Conservation (phyloP, 805 yeast species). For the Candida namnaoensis region DNA sequence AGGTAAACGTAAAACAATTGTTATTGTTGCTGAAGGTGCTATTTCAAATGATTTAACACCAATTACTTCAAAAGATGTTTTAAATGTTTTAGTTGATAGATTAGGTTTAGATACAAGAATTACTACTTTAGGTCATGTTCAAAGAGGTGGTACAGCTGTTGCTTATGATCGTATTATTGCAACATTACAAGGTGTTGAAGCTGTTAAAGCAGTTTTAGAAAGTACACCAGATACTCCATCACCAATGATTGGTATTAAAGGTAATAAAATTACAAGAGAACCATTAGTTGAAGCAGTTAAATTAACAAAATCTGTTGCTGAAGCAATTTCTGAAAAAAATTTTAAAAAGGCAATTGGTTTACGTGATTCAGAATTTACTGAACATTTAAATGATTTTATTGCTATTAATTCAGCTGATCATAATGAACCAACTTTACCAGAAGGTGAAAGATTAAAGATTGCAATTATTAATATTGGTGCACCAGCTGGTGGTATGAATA, state of each 20-base stretch:
- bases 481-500: slow-evolving; percentile 93
- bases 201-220: slow-evolving; percentile 86
- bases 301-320: slow-evolving; percentile 83
- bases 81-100: slow-evolving; percentile 63
- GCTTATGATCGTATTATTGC: slow-evolving; percentile 90
- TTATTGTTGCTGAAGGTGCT: slow-evolving; percentile 98
- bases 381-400: slow-evolving; percentile 63
- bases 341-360: slow-evolving; percentile 81
- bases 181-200: slow-evolving; percentile 95
- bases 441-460: slow-evolving; percentile 53
- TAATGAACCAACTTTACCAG: slow-evolving; percentile 54
- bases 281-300: slow-evolving; percentile 87
- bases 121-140: slow-evolving; percentile 95
- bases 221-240: slow-evolving; percentile 87
- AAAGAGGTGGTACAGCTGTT: slow-evolving; percentile 97
- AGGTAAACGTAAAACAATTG: slow-evolving; percentile 92
- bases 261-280: slow-evolving; percentile 77
- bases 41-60: slow-evolving; percentile 74
- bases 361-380: slow-evolving; percentile 84
- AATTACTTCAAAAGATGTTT: slow-evolving; percentile 73
- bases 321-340: slow-evolving; percentile 70
- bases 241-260: slow-evolving; percentile 86
- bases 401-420: slow-evolving; percentile 64
- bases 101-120: slow-evolving; percentile 91
- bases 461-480: slow-evolving; percentile 94